These are phyloP conservation scores for Babesia caballi DNA, from an alignment of 169 alveolate genomes.

Conservation along the genomic window DNA sequence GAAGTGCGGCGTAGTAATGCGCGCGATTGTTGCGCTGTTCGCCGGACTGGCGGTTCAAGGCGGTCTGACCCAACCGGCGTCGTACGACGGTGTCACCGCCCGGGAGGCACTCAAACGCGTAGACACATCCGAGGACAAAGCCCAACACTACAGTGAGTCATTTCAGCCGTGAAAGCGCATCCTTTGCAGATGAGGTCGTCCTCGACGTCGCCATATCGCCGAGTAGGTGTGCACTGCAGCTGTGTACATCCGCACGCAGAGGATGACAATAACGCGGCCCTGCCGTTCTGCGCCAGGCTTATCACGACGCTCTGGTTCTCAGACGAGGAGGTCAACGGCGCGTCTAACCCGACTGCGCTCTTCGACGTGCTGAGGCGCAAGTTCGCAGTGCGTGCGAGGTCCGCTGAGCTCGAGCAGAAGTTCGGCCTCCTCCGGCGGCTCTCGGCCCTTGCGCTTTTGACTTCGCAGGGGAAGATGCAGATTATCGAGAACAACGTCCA, in stretches of 20 bases:
- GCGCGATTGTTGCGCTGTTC: neutral
- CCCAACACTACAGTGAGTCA: neutral
- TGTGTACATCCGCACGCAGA: constrained; percentile 7
- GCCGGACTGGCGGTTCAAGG: neutral
- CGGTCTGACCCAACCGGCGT: neutral
- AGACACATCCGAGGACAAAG: neutral
- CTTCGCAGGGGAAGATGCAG: constrained; percentile 7
- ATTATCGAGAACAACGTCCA: constrained; percentile 24
- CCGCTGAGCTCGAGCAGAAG: neutral
- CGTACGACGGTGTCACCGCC: constrained; percentile 9
- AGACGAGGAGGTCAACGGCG: constrained; percentile 23
- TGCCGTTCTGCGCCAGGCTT: constrained; percentile 28
- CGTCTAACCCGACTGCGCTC: constrained; percentile 2
- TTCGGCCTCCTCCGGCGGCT: neutral
- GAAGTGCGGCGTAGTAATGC: too few species aligned
- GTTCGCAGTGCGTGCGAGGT: neutral
- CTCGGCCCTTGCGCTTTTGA: constrained; percentile 5
- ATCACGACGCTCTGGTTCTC: constrained; percentile 48
- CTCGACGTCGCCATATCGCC: constrained; percentile 37
- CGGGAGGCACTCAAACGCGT: constrained; percentile 13
- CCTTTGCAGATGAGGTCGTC: constrained; percentile 21
- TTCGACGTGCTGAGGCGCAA: constrained; percentile 12
- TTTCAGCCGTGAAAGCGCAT: neutral
- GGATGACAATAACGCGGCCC: neutral
- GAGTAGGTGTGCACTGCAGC: neutral